Conservation (phyloP, 164 flowering plant species). For the Taxillus chinensis region DNA sequence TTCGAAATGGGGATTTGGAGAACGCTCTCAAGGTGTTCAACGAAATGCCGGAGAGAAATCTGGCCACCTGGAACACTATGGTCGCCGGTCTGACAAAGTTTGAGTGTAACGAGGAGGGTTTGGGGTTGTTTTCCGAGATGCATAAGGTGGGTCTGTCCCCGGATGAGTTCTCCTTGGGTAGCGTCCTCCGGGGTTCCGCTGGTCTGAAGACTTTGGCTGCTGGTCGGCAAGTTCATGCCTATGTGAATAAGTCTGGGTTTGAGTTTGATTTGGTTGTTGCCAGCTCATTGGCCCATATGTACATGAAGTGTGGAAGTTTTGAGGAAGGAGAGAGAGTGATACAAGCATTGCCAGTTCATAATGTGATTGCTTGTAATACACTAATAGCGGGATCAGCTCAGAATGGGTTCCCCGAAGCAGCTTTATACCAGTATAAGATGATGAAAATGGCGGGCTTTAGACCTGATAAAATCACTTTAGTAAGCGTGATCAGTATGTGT, state of each 20-base stretch:
- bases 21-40: constrained; percentile 47
- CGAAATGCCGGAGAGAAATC: constrained; percentile 49
- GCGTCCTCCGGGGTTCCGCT: constrained; percentile 48
- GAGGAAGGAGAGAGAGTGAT: constrained; percentile 53
- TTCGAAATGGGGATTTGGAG: constrained; percentile 43
- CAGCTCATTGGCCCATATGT: constrained; percentile 73
- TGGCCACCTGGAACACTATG: constrained; percentile 69
- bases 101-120: constrained; percentile 47
- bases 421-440: constrained; percentile 40
- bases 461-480: constrained; percentile 67
- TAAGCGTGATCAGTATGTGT: constrained; percentile 61
- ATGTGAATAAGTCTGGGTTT: constrained; percentile 41
- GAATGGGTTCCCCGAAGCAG: constrained; percentile 44
- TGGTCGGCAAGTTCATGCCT: constrained; percentile 45
- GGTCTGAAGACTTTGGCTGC: constrained; percentile 25
- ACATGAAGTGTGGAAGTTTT: constrained; percentile 51
- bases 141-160: constrained; percentile 30
- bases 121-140: constrained; percentile 42
- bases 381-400: constrained; percentile 65
- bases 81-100: constrained; percentile 42
- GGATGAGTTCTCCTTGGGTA: constrained; percentile 40
- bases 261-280: constrained; percentile 45
- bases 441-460: constrained; percentile 50
- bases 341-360: constrained; percentile 36
- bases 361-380: constrained; percentile 64